Evolutionary conservation across 1,139 yeast species (phyloP).

Genomic region (Saccharomyces pastorianus): DNA sequence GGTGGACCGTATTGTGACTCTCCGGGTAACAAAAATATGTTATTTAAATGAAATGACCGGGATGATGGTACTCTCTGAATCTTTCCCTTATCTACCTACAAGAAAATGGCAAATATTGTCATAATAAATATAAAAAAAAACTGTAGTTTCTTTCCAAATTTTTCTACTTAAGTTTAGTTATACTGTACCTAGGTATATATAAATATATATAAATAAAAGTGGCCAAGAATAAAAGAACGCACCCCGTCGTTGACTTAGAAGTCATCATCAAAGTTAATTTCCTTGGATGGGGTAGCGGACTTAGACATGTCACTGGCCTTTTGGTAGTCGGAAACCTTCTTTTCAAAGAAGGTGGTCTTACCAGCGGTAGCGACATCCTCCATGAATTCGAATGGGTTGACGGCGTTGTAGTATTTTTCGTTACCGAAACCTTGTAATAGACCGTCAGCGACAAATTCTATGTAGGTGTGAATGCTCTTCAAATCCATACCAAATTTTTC

Average conservation of each 20-base stretch:
- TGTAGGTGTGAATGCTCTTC: constrained; percentile 91
- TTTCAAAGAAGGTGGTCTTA: constrained; percentile 97
- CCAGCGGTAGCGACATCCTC: constrained; percentile 96
- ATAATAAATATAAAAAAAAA: neutral
- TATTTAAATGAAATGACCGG: too few relatives aligned
- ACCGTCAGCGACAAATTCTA: constrained; percentile 95
- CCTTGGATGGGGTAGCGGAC: constrained; percentile 36
- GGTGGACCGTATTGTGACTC: neutral
- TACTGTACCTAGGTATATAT: neutral
- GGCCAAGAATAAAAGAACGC: constrained; percentile 2
- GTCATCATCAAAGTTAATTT: constrained; percentile 46
- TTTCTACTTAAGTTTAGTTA: neutral
- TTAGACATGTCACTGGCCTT: constrained; percentile 95
- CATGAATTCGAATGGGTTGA: constrained; percentile 97
- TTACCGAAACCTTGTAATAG: constrained; percentile 83
- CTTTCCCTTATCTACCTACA: neutral
- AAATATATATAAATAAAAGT: neutral
- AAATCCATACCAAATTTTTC: constrained; percentile 90
- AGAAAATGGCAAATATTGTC: neutral
- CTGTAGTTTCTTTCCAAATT: neutral
- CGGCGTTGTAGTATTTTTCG: constrained; percentile 74
- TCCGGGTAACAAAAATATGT: neutral
- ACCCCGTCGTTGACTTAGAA: constrained; percentile 32
- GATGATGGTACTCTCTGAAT: too few relatives aligned
- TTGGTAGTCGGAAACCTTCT: constrained; percentile 97